phyloP scores from a whole-genome alignment of 2,329 filamentous ascomycete species.

The Nemania serpens region DNA sequence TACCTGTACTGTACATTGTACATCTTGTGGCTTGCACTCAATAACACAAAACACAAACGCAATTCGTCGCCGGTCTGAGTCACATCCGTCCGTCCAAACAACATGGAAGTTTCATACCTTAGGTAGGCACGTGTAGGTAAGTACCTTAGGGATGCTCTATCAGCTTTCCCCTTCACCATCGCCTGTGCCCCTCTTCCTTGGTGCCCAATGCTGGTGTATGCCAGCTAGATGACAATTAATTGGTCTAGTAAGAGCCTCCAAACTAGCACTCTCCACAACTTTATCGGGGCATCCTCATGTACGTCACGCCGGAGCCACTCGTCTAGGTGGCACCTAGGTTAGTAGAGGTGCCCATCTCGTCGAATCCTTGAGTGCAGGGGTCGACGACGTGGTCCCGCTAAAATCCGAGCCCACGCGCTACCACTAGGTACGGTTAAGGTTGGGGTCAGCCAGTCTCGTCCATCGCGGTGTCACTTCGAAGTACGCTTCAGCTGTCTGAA shows the following conservation, averaged over 20 bases:
- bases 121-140: too few relatives aligned
- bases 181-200: conserved; percentile 20
- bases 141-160: neutral
- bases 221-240: conserved; percentile 9
- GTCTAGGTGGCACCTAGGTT: neutral
- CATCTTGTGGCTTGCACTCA: neutral
- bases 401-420: too few relatives aligned
- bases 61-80: conserved; percentile 17
- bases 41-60: neutral
- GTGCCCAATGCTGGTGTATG: conserved; percentile 26
- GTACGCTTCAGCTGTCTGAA: too few relatives aligned
- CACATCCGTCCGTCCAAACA: conserved; percentile 3
- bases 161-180: conserved; percentile 6
- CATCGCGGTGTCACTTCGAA: too few relatives aligned
- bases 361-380: too few relatives aligned
- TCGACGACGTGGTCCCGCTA: conserved; percentile 21
- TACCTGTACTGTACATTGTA: too few relatives aligned
- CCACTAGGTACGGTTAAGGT: too few relatives aligned
- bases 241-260: conserved; percentile 18
- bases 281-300: conserved; percentile 11
- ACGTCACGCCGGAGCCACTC: conserved; percentile 24
- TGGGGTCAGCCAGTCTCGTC: too few relatives aligned
- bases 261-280: conserved; percentile 17
- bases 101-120: neutral
- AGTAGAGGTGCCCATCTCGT: too few relatives aligned